A percentile compares a stretch with the other conserved stretches of the same genome.
Conservation (phyloP, 495 filamentous ascomycete species). For the Halenospora varia region DNA sequence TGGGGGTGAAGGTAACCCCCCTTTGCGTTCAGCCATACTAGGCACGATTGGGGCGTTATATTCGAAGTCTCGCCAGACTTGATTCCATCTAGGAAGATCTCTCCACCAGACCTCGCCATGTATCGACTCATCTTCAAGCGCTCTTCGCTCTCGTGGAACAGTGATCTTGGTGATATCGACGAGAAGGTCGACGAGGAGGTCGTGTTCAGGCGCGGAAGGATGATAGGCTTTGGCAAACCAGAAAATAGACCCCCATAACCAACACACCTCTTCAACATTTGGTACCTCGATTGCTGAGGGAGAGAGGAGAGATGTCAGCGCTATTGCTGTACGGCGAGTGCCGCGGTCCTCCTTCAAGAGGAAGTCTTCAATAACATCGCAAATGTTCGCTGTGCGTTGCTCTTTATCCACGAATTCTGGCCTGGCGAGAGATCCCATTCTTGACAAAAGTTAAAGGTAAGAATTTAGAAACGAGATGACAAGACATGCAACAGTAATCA, state of each 20-base stretch:
- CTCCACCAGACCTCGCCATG: not conserved
- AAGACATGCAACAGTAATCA: too few species aligned
- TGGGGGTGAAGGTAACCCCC: not conserved
- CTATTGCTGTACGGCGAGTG: not conserved
- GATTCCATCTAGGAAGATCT: not conserved
- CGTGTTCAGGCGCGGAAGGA: not conserved
- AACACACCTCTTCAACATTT: not conserved
- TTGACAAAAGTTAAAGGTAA: too few species aligned
- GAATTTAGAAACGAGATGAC: too few species aligned
- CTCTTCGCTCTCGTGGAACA: not conserved
- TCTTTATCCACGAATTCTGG: too few species aligned
- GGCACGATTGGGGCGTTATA: not conserved
- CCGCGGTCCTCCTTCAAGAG: not conserved
- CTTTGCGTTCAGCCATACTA: not conserved
- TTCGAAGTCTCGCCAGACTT: not conserved
- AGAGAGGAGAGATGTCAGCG: not conserved
- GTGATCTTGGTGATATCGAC: not conserved
- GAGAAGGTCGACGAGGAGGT: not conserved
- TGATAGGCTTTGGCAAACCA: not conserved
- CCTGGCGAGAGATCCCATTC: too few species aligned
- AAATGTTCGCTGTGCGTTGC: too few species aligned
- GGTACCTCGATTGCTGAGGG: not conserved
- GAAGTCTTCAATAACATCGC: not conserved
- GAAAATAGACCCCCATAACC: not conserved
- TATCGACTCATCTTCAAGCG: not conserved